phyloP scores from a whole-genome alignment of 2,329 filamentous ascomycete species.

The Pseudogymnoascus sp. region DNA sequence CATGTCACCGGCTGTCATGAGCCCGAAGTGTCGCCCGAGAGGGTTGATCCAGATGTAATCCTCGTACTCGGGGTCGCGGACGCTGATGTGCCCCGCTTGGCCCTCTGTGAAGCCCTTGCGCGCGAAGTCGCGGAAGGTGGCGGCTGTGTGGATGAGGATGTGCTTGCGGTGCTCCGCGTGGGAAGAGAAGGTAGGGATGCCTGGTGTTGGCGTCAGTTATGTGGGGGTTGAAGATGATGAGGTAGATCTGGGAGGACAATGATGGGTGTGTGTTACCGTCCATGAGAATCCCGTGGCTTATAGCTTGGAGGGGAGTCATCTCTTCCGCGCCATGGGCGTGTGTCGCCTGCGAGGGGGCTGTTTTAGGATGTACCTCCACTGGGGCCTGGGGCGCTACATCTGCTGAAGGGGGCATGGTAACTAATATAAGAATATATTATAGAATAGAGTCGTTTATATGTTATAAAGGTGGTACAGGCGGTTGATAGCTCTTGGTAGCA shows the following conservation, averaged over 20 bases:
- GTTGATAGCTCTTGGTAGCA: background rate
- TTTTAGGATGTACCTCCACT: background rate
- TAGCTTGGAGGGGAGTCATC: constrained; percentile 27
- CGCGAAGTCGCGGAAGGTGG: constrained; percentile 60
- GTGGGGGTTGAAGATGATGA: background rate
- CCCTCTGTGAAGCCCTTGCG: constrained; percentile 60
- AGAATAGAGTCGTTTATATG: background rate
- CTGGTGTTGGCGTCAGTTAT: constrained; percentile 30
- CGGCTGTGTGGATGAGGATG: constrained; percentile 58
- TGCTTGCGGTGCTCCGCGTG: constrained; percentile 52
- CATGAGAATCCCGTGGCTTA: constrained; percentile 26
- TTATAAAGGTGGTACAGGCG: background rate
- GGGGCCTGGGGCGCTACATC: background rate
- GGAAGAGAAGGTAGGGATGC: constrained; percentile 48
- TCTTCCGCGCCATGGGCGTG: constrained; percentile 16
- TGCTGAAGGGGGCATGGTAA: background rate
- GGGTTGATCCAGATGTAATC: constrained; percentile 63
- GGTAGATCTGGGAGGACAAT: background rate
- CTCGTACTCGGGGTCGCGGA: constrained; percentile 55
- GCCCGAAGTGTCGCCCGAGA: constrained; percentile 55
- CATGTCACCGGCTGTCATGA: constrained; percentile 58
- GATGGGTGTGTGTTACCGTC: constrained; percentile 16
- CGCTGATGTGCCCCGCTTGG: constrained; percentile 59
- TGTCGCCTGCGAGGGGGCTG: background rate
- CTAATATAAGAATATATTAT: background rate